A percentile compares a stretch with the other conserved stretches of the same genome.
These are phyloP conservation scores for Candida broadrunensis DNA, from an alignment of 805 yeast species.

Conservation along the genomic window DNA sequence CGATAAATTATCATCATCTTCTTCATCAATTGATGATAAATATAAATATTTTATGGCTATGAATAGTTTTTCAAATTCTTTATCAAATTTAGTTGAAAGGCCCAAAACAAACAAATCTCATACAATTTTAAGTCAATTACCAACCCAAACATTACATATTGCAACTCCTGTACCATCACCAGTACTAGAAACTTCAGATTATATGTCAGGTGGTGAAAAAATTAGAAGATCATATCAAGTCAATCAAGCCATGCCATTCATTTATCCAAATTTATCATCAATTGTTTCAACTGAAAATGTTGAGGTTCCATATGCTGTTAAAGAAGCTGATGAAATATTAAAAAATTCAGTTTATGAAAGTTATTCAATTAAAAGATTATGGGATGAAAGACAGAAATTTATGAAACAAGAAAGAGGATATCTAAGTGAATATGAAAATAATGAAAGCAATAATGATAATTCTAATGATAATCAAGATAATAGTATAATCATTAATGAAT, in stretches of 20 bases:
- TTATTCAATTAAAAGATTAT: slow-evolving; percentile 65
- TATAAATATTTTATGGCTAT: slow-evolving; percentile 36
- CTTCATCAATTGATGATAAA: slow-evolving; percentile 21
- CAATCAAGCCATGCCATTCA: slow-evolving; percentile 62
- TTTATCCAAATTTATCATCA: slow-evolving; percentile 46
- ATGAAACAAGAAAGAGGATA: slow-evolving; percentile 70
- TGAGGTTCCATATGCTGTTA: slow-evolving; percentile 66
- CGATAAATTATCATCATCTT: slow-evolving; percentile 1
- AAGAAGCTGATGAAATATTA: slow-evolving; percentile 74
- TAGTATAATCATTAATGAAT: not conserved
- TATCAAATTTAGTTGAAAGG: slow-evolving; percentile 57
- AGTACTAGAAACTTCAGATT: slow-evolving; percentile 44
- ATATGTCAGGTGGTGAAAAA: slow-evolving; percentile 47
- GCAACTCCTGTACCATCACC: slow-evolving; percentile 93
- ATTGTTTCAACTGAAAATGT: slow-evolving; percentile 25
- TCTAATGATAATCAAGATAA: slow-evolving; percentile 1
- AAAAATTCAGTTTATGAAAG: slow-evolving; percentile 61
- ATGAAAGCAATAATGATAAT: not conserved
- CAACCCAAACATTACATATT: slow-evolving; percentile 59
- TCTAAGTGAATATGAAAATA: slow-evolving; percentile 17
- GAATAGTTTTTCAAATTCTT: slow-evolving; percentile 45
- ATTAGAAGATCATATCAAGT: slow-evolving; percentile 59
- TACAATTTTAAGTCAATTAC: slow-evolving; percentile 42
- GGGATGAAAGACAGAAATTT: slow-evolving; percentile 68
- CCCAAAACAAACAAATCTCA: slow-evolving; percentile 53